Evolutionary conservation across 2,329 filamentous ascomycete genomes (phyloP).

Genomic region (Macrophomina tecta): DNA sequence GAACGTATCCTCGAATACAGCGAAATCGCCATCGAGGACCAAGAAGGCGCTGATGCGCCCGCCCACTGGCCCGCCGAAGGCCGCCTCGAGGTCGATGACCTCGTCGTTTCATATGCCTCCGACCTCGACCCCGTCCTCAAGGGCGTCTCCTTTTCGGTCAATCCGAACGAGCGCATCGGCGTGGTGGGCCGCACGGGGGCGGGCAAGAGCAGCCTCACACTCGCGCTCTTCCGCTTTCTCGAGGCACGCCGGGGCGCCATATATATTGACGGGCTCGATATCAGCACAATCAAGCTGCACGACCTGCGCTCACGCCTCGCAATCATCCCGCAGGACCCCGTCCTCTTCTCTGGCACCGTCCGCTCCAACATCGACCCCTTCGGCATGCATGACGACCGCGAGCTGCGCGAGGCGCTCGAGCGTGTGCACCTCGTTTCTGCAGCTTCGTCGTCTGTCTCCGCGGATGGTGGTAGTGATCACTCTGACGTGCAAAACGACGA

Average conservation of each 20-base stretch:
- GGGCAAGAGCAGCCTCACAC: conserved; percentile 76
- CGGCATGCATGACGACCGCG: conserved; percentile 69
- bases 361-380: conserved; percentile 81
- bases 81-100: conserved; percentile 72
- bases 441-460: neutral
- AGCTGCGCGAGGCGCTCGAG: conserved; percentile 71
- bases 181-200: conserved; percentile 76
- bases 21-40: conserved; percentile 63
- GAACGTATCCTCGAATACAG: conserved; percentile 80
- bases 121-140: conserved; percentile 75
- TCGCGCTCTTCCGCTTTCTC: conserved; percentile 79
- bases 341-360: conserved; percentile 80
- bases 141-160: conserved; percentile 70
- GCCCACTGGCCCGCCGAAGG: conserved; percentile 79
- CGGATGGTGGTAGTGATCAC: no score
- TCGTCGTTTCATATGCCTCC: conserved; percentile 74
- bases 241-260: conserved; percentile 58
- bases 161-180: conserved; percentile 68
- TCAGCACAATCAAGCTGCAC: conserved; percentile 72
- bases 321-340: conserved; percentile 84
- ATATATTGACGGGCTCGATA: conserved; percentile 75
- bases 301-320: conserved; percentile 75
- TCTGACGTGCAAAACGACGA: neutral
- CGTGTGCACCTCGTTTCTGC: conserved; percentile 69
- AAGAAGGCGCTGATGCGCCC: conserved; percentile 62